phyloP scores from a whole-genome alignment of 164 flowering plant genomes.

The Vitis rupestris region DNA sequence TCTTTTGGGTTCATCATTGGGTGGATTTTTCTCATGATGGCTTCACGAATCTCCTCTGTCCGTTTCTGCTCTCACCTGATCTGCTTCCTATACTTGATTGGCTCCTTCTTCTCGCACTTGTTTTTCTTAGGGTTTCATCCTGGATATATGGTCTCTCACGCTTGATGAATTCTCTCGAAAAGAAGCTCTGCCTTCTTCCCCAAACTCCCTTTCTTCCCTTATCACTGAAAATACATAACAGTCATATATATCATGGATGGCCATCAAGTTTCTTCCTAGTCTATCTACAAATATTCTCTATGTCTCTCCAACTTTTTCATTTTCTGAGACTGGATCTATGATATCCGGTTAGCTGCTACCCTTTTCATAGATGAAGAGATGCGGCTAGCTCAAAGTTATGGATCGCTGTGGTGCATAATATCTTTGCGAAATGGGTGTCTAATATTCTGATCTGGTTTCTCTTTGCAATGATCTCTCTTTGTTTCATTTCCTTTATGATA shows the following conservation, averaged over 20 bases:
- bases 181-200: no score
- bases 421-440: no score
- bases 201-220: no score
- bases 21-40: slow-evolving; percentile 35
- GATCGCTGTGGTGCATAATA: no score
- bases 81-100: slow-evolving; percentile 10
- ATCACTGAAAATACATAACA: no score
- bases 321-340: neutral
- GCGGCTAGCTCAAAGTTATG: neutral
- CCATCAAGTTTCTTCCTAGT: neutral
- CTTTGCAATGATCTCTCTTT: no score
- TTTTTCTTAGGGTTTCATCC: slow-evolving; percentile 1
- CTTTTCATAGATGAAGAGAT: slow-evolving; percentile 8
- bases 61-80: slow-evolving; percentile 21
- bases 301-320: neutral
- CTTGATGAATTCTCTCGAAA: no score
- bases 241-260: no score
- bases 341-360: neutral
- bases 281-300: neutral
- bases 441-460: no score
- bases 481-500: neutral
- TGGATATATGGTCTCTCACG: neutral
- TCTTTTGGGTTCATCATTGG: slow-evolving; percentile 27
- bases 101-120: neutral
- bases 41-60: slow-evolving; percentile 37